Conservation (phyloP, 2,329 filamentous ascomycete species). For the Verticillium isaacii region DNA sequence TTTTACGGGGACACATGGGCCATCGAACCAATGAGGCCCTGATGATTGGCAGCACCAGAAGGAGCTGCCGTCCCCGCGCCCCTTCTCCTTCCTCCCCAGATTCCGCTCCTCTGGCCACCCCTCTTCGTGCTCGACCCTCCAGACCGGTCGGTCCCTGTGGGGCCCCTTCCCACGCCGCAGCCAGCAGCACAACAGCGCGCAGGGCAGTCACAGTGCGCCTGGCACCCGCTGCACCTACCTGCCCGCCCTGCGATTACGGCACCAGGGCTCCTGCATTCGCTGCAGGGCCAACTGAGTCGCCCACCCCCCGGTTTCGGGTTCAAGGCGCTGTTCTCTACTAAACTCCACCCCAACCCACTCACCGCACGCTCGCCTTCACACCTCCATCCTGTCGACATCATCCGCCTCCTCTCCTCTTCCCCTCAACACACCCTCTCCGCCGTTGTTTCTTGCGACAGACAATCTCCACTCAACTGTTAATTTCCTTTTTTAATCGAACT, state of each 20-base stretch:
- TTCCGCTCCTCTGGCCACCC: background rate
- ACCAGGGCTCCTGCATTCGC: background rate
- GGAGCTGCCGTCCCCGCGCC: background rate
- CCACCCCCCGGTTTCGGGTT: background rate
- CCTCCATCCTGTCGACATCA: background rate
- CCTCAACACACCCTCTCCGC: background rate
- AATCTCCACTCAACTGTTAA: conserved; percentile 2
- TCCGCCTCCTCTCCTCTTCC: background rate
- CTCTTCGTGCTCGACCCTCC: background rate
- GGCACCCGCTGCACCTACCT: background rate
- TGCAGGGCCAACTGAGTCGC: background rate
- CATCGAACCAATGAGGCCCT: background rate
- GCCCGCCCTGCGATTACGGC: background rate
- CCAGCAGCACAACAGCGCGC: background rate
- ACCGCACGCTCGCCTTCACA: background rate
- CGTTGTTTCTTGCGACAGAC: background rate
- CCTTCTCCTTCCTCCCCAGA: background rate
- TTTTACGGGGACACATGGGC: background rate
- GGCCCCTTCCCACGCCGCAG: background rate
- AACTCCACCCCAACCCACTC: background rate
- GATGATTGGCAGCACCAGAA: conserved; percentile 1
- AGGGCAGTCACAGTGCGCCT: background rate
- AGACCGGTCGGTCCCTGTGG: background rate
- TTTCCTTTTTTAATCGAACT: background rate
- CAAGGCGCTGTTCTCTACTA: background rate